These are phyloP conservation scores for Cyclotella cryptica DNA, from an alignment of 108 stramenopile genomes.

Conservation along the genomic window DNA sequence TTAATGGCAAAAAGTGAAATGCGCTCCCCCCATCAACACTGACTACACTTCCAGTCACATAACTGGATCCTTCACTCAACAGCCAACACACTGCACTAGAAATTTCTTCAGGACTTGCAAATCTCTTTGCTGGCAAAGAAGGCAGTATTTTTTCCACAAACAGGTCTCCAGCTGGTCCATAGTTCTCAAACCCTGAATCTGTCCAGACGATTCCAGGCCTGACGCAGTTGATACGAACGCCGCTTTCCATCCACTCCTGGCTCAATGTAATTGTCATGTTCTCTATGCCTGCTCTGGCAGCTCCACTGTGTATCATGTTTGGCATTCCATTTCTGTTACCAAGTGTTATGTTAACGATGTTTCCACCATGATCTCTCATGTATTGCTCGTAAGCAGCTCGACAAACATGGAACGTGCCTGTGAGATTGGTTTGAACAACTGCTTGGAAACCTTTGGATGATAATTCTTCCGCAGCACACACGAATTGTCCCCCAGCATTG, in stretches of 20 bases:
- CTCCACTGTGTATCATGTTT: slow-evolving; percentile 83
- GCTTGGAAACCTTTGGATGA: slow-evolving; percentile 75
- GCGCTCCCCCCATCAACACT: slow-evolving; percentile 78
- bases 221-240: slow-evolving; percentile 88
- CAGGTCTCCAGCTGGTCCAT: slow-evolving; percentile 72
- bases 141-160: slow-evolving; percentile 72
- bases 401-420: slow-evolving; percentile 83
- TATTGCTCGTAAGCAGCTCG: slow-evolving; percentile 78
- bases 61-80: slow-evolving; percentile 71
- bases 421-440: slow-evolving; percentile 83
- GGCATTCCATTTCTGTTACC: slow-evolving; percentile 91
- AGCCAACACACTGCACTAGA: slow-evolving; percentile 77
- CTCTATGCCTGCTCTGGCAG: slow-evolving; percentile 86
- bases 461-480: slow-evolving; percentile 72
- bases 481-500: slow-evolving; percentile 88
- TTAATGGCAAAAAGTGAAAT: slow-evolving; percentile 70
- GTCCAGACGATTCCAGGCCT: slow-evolving; percentile 87
- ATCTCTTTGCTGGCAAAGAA: slow-evolving; percentile 68
- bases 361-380: slow-evolving; percentile 81
- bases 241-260: slow-evolving; percentile 87
- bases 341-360: slow-evolving; percentile 88
- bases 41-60: slow-evolving; percentile 74
- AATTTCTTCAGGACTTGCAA: slow-evolving; percentile 78
- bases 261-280: slow-evolving; percentile 88
- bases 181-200: slow-evolving; percentile 83